These are phyloP conservation scores for Nematocida sp. DNA, from an alignment of 371 early-diverging fungal species.

Conservation along the genomic window DNA sequence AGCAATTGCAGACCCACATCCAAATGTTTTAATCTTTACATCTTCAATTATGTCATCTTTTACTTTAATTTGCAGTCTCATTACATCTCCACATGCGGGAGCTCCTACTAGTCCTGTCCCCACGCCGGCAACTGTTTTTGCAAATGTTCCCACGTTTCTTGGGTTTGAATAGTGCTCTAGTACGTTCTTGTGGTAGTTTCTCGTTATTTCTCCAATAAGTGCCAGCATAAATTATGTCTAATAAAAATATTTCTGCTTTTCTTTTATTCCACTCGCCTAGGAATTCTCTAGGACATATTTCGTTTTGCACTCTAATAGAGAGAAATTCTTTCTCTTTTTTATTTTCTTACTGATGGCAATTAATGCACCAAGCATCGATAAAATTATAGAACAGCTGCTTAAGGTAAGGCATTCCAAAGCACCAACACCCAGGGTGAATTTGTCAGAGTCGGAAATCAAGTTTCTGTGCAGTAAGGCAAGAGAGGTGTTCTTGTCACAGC, in stretches of 20 bases:
- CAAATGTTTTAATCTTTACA: slow-evolving; percentile 96
- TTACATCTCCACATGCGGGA: slow-evolving; percentile 97
- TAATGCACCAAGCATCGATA: slow-evolving; percentile 57
- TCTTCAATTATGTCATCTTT: slow-evolving; percentile 82
- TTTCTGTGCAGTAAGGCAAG: slow-evolving; percentile 79
- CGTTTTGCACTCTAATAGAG: background rate
- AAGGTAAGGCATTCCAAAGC: slow-evolving; percentile 84
- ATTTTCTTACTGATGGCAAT: slow-evolving; percentile 37
- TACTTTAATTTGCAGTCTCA: slow-evolving; percentile 94
- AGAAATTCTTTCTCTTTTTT: slow-evolving; percentile 19
- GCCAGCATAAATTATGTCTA: background rate
- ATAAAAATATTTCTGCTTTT: slow-evolving; percentile 7
- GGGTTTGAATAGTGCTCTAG: slow-evolving; percentile 89
- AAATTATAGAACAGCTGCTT: slow-evolving; percentile 70
- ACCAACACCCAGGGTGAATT: slow-evolving; percentile 76
- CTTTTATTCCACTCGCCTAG: background rate
- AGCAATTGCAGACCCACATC: slow-evolving; percentile 97
- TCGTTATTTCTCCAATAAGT: slow-evolving; percentile 39
- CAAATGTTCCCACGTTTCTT: slow-evolving; percentile 89
- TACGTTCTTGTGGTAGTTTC: slow-evolving; percentile 72
- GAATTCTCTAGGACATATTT: background rate
- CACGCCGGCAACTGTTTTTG: slow-evolving; percentile 78
- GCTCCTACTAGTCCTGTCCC: slow-evolving; percentile 97
- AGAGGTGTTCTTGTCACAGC: slow-evolving; percentile 83
- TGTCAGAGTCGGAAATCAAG: slow-evolving; percentile 77